A percentile compares a stretch with the other conserved stretches of the same genome.
phyloP scores from a whole-genome alignment of 2,329 filamentous ascomycete genomes.

The Fusarium pilosicola region DNA sequence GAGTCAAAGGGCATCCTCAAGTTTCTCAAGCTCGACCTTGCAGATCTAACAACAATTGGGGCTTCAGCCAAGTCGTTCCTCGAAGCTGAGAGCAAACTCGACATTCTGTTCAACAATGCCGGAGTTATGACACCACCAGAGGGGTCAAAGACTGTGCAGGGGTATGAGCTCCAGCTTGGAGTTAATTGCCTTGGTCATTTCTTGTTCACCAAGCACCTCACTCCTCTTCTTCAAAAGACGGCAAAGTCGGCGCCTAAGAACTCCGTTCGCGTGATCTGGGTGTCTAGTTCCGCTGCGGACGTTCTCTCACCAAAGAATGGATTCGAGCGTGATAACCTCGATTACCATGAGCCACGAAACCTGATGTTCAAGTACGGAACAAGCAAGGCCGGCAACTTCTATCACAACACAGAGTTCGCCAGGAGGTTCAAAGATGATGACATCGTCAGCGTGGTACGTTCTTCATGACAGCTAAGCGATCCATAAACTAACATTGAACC shows the following conservation, averaged over 20 bases:
- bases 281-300: constrained; percentile 46
- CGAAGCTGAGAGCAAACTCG: constrained; percentile 45
- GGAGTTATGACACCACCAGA: constrained; percentile 55
- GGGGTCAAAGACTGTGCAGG: constrained; percentile 54
- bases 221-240: constrained; percentile 49
- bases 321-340: constrained; percentile 44
- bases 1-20: constrained; percentile 53
- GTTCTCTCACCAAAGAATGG: constrained; percentile 34
- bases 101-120: constrained; percentile 59
- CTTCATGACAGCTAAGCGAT: fast-evolving
- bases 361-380: constrained; percentile 43
- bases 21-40: constrained; percentile 58
- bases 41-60: constrained; percentile 51
- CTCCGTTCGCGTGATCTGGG: constrained; percentile 46
- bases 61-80: constrained; percentile 47
- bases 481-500: neutral
- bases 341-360: constrained; percentile 39
- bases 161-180: constrained; percentile 56
- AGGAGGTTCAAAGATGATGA: constrained; percentile 42
- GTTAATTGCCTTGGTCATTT: constrained; percentile 55
- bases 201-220: constrained; percentile 53
- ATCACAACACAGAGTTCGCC: constrained; percentile 46
- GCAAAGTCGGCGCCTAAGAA: constrained; percentile 47
- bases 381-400: constrained; percentile 47
- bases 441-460: constrained; percentile 41